A percentile compares a stretch with the other conserved stretches of the same genome.
Conservation (phyloP, 805 yeast genomes). For the Wickerhamomyces chaumierensis region DNA sequence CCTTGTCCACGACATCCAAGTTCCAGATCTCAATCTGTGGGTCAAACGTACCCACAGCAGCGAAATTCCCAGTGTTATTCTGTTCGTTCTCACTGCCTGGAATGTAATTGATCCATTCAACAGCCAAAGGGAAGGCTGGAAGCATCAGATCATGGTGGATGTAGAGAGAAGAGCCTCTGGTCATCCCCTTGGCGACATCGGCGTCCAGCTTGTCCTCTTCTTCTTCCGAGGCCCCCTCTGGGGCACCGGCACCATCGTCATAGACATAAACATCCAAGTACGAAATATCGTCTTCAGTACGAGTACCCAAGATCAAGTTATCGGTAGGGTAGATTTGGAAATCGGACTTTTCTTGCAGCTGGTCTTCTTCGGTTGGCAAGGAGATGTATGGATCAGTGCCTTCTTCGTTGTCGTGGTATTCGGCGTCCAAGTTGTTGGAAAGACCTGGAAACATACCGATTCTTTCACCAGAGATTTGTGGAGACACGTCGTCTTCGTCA, state of each 20-base stretch:
- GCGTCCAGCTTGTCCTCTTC: slow-evolving; percentile 55
- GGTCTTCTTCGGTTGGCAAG: slow-evolving; percentile 40
- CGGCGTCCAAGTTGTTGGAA: slow-evolving; percentile 36
- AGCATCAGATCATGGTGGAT: slow-evolving; percentile 96
- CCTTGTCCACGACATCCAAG: slow-evolving; percentile 82
- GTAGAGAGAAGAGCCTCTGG: slow-evolving; percentile 67
- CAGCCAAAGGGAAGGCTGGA: slow-evolving; percentile 93
- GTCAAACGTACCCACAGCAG: slow-evolving; percentile 94
- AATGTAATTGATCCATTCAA: slow-evolving; percentile 82
- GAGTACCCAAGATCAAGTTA: slow-evolving; percentile 77
- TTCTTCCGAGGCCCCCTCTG: slow-evolving; percentile 51
- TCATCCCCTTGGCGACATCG: slow-evolving; percentile 64
- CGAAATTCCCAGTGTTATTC: slow-evolving; percentile 70
- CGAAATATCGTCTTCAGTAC: slow-evolving; percentile 93
- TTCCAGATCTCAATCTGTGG: slow-evolving; percentile 98
- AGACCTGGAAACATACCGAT: slow-evolving; percentile 66
- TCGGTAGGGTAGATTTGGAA: slow-evolving; percentile 83
- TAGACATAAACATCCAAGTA: slow-evolving; percentile 88
- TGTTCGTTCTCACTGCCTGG: slow-evolving; percentile 37
- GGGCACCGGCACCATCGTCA: slow-evolving; percentile 88
- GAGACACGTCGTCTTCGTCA: slow-evolving; percentile 38
- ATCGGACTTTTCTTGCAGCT: slow-evolving; percentile 70
- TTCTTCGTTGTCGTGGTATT: slow-evolving; percentile 32
- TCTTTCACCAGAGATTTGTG: slow-evolving; percentile 31
- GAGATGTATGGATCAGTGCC: slow-evolving; percentile 34